phyloP scores from a whole-genome alignment of 1,284 basidiomycete species.

The Ceratobasidium sp. region DNA sequence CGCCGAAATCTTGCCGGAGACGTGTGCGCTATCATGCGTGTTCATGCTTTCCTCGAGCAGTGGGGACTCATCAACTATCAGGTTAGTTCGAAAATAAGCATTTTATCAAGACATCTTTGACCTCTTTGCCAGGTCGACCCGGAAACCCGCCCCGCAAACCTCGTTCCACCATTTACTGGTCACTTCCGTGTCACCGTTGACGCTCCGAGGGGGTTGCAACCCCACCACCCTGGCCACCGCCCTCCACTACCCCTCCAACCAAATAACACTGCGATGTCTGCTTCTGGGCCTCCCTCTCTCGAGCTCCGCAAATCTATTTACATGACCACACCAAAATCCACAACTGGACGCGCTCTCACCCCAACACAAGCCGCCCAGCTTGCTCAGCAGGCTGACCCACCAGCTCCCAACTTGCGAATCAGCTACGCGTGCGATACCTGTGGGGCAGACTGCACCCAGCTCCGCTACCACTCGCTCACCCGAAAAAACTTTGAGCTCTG shows the following conservation, averaged over 20 bases:
- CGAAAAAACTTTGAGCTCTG: constrained; percentile 92
- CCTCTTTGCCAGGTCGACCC: constrained; percentile 83
- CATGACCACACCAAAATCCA: constrained; percentile 85
- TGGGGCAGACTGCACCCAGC: constrained; percentile 88
- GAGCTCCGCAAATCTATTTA: constrained; percentile 89
- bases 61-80: constrained; percentile 99
- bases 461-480: constrained; percentile 94
- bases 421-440: constrained; percentile 92
- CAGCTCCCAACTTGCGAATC: constrained; percentile 59
- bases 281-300: constrained; percentile 73
- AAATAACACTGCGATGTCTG: constrained; percentile 47
- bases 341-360: constrained; percentile 66
- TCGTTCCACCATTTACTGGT: constrained; percentile 97
- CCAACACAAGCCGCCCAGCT: constrained; percentile 69
- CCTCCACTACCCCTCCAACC: constrained; percentile 57
- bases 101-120: constrained; percentile 40
- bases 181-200: constrained; percentile 98
- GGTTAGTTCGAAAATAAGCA: constrained; percentile 64
- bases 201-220: constrained; percentile 94
- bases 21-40: constrained; percentile 98
- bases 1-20: constrained; percentile 96
- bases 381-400: constrained; percentile 52
- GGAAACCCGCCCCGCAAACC: constrained; percentile 91
- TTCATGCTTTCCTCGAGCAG: constrained; percentile 98
- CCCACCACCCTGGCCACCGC: constrained; percentile 91